phyloP scores from a whole-genome alignment of 768 basidiomycete genomes.

The Kwoniella sp. region DNA sequence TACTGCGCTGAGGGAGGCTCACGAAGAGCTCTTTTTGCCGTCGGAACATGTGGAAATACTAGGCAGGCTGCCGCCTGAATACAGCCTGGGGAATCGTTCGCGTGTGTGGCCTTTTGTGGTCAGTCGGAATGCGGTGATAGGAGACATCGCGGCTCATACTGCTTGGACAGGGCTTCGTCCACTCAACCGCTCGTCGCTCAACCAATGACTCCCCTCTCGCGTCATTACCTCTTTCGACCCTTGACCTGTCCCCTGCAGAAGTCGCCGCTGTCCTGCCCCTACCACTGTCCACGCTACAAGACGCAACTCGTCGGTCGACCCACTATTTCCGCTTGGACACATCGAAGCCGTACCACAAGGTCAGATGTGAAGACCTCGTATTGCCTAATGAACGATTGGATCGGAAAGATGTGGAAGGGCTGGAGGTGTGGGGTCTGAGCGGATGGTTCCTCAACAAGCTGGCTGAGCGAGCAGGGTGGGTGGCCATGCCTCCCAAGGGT shows the following conservation, averaged over 20 bases:
- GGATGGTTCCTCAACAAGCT: slow-evolving; percentile 46
- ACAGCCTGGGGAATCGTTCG: slow-evolving; percentile 40
- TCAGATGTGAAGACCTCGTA: slow-evolving; percentile 28
- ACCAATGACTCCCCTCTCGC: slow-evolving; percentile 4
- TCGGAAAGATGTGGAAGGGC: background rate
- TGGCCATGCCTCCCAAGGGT: slow-evolving; percentile 13
- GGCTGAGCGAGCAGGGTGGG: slow-evolving; percentile 29
- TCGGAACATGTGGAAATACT: slow-evolving; percentile 32
- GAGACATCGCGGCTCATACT: background rate
- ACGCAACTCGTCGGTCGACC: slow-evolving; percentile 11
- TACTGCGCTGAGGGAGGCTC: slow-evolving; percentile 34
- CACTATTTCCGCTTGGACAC: slow-evolving; percentile 33
- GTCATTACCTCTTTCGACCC: slow-evolving; percentile 18
- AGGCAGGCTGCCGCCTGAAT: slow-evolving; percentile 33
- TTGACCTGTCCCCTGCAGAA: slow-evolving; percentile 34
- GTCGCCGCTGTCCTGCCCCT: slow-evolving; percentile 38
- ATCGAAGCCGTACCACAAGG: slow-evolving; percentile 30
- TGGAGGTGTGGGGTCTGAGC: slow-evolving; percentile 47
- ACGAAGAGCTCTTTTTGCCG: slow-evolving; percentile 36
- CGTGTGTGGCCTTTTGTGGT: slow-evolving; percentile 46
- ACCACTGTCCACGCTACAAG: slow-evolving; percentile 23
- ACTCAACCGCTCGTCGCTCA: slow-evolving; percentile 5
- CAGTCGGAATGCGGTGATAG: slow-evolving; percentile 10
- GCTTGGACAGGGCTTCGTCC: slow-evolving; percentile 27
- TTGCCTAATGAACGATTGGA: too few species aligned